These are phyloP conservation scores for Plasmodium falciparum DNA, from an alignment of 169 alveolate species.

Conservation along the genomic window DNA sequence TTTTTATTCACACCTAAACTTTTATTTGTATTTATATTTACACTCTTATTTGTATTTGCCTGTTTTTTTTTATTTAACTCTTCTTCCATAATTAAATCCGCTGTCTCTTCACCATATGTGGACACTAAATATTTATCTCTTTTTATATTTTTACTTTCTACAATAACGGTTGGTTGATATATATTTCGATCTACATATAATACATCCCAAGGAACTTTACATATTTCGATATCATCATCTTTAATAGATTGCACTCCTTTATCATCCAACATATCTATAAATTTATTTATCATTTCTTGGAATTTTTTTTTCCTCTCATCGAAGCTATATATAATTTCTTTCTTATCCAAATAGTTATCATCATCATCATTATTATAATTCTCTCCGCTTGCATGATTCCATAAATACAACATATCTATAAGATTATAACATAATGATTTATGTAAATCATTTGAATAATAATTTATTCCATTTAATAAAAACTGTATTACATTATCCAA, in stretches of 20 bases:
- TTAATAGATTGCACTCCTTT: constrained; percentile 32
- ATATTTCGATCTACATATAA: constrained; percentile 61
- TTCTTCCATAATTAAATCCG: constrained; percentile 72
- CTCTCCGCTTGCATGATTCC: neutral
- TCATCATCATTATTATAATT: neutral
- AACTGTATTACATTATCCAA: constrained; percentile 28
- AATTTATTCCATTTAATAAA: constrained; percentile 47
- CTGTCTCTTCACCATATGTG: constrained; percentile 72
- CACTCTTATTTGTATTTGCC: neutral
- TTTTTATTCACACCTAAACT: too few species aligned
- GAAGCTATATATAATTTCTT: neutral
- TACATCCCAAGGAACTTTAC: constrained; percentile 54
- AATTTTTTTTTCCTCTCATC: constrained; percentile 23
- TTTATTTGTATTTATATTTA: neutral
- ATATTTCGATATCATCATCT: constrained; percentile 69
- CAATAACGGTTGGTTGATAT: constrained; percentile 70
- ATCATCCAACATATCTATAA: constrained; percentile 74
- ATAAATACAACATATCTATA: constrained; percentile 26
- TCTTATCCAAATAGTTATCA: neutral
- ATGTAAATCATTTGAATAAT: constrained; percentile 35
- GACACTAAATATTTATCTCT: constrained; percentile 54
- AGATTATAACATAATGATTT: constrained; percentile 35
- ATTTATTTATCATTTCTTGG: constrained; percentile 20
- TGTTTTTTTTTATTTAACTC: constrained; percentile 40
- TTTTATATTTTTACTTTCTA: constrained; percentile 65